Conservation (phyloP, 768 basidiomycete genomes). For the Kwoniella bestiolae region DNA sequence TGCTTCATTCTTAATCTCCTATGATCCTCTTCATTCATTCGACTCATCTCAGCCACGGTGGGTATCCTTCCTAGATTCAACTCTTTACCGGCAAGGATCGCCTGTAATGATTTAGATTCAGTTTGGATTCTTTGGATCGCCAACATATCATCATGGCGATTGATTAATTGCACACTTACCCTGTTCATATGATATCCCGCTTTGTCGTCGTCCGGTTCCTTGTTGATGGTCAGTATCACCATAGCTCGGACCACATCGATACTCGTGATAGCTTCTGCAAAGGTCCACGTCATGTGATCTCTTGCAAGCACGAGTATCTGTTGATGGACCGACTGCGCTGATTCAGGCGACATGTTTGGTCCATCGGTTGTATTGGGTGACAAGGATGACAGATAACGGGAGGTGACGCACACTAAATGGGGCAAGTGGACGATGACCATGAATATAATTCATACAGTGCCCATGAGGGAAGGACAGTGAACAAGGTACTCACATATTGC, state of each 20-base stretch:
- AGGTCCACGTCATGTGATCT: conserved; percentile 32
- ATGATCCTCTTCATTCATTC: conserved; percentile 22
- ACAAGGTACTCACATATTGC: conserved; percentile 23
- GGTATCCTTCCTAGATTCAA: conserved; percentile 33
- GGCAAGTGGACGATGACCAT: neutral
- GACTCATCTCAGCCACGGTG: conserved; percentile 13
- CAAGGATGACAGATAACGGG: conserved; percentile 30
- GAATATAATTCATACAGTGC: too few relatives aligned
- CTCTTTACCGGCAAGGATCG: conserved; percentile 35
- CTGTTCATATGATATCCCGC: conserved; percentile 36
- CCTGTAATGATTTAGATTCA: neutral
- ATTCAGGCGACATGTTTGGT: conserved; percentile 25
- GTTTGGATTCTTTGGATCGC: neutral
- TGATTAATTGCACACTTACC: neutral
- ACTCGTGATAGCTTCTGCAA: conserved; percentile 27
- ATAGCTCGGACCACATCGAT: conserved; percentile 36
- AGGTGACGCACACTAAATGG: conserved; percentile 30
- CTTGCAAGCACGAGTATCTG: conserved; percentile 35
- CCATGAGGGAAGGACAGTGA: neutral
- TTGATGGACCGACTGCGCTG: conserved; percentile 35
- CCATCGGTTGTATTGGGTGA: conserved; percentile 15
- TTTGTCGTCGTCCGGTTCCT: conserved; percentile 45
- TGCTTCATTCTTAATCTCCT: conserved; percentile 20
- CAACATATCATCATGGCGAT: too few relatives aligned
- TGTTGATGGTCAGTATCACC: conserved; percentile 31